These are phyloP conservation scores for Imleria badia DNA, from an alignment of 768 basidiomycete species.

Conservation along the genomic window DNA sequence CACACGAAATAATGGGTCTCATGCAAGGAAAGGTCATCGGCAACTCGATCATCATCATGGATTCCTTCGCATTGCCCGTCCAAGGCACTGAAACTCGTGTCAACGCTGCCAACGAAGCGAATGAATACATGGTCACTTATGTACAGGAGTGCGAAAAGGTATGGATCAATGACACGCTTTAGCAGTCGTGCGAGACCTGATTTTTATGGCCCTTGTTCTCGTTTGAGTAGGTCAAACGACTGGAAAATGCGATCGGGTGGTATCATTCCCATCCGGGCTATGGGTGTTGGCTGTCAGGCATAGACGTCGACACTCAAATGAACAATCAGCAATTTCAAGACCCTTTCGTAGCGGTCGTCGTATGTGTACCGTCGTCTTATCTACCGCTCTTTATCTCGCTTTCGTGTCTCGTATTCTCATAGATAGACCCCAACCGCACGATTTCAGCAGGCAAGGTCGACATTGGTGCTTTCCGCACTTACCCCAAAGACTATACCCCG, in stretches of 20 bases:
- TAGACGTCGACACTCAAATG: constrained; percentile 96
- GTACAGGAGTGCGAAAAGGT: constrained; percentile 80
- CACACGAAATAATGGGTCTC: constrained; percentile 98
- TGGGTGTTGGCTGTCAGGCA: constrained; percentile 98
- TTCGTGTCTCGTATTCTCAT: background rate
- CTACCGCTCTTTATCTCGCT: background rate
- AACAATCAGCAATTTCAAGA: constrained; percentile 95
- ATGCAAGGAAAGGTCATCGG: constrained; percentile 96
- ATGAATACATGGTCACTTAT: constrained; percentile 98
- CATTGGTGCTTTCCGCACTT: constrained; percentile 98
- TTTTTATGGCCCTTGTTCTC: background rate
- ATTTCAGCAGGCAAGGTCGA: constrained; percentile 98
- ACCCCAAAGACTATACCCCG: constrained; percentile 93
- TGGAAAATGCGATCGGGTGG: constrained; percentile 93
- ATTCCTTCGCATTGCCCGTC: constrained; percentile 95
- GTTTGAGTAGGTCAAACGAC: constrained; percentile 64
- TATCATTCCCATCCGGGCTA: constrained; percentile 99
- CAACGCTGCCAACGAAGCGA: constrained; percentile 92
- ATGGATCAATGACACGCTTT: constrained; percentile 9
- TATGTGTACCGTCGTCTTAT: constrained; percentile 38
- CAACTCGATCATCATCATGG: constrained; percentile 81
- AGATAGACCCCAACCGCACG: constrained; percentile 98
- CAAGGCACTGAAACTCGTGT: constrained; percentile 98
- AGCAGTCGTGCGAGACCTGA: background rate
- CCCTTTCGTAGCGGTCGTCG: constrained; percentile 96